phyloP scores from a whole-genome alignment of 2,329 filamentous ascomycete species.

The Leptographium lundbergii region DNA sequence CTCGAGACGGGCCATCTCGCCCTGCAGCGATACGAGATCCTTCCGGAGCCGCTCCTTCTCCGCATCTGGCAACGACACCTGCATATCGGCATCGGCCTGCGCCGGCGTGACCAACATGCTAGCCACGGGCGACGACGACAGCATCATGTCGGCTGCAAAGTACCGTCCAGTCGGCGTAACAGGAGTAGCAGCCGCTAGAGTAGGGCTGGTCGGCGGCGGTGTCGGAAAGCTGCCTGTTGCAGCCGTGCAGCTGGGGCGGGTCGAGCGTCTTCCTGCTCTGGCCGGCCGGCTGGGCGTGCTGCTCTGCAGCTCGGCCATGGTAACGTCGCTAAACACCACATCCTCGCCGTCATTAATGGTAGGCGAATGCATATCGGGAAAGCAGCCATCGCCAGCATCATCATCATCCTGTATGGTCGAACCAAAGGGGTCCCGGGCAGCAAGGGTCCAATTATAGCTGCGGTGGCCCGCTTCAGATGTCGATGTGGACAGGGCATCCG shows the following conservation, averaged over 20 bases:
- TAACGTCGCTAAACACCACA: slow-evolving; percentile 34
- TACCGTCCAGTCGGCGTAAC: neutral
- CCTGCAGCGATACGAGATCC: slow-evolving; percentile 34
- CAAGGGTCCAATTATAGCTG: slow-evolving; percentile 36
- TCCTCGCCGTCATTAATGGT: slow-evolving; percentile 10
- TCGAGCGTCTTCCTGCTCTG: slow-evolving; percentile 14
- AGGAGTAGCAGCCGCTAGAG: slow-evolving; percentile 10
- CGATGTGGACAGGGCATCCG: slow-evolving; percentile 4
- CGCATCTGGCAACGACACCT: slow-evolving; percentile 28
- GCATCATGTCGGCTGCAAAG: slow-evolving; percentile 8
- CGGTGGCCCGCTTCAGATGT: slow-evolving; percentile 15
- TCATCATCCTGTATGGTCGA: slow-evolving; percentile 5
- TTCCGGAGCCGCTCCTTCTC: slow-evolving; percentile 30
- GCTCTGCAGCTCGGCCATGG: slow-evolving; percentile 35
- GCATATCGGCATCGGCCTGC: slow-evolving; percentile 22
- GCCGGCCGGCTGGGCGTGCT: slow-evolving; percentile 34
- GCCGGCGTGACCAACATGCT: neutral
- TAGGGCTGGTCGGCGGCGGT: slow-evolving; percentile 41
- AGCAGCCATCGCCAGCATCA: slow-evolving; percentile 22
- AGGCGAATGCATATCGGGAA: slow-evolving; percentile 17
- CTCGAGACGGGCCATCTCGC: slow-evolving; percentile 35
- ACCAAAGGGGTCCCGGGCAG: slow-evolving; percentile 33
- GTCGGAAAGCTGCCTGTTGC: slow-evolving; percentile 35
- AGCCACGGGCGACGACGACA: neutral
- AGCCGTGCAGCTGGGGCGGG: neutral